A percentile compares a stretch with the other conserved stretches of the same genome.
phyloP scores from a whole-genome alignment of 805 yeast species.

The Zygoascus flipseniorum region DNA sequence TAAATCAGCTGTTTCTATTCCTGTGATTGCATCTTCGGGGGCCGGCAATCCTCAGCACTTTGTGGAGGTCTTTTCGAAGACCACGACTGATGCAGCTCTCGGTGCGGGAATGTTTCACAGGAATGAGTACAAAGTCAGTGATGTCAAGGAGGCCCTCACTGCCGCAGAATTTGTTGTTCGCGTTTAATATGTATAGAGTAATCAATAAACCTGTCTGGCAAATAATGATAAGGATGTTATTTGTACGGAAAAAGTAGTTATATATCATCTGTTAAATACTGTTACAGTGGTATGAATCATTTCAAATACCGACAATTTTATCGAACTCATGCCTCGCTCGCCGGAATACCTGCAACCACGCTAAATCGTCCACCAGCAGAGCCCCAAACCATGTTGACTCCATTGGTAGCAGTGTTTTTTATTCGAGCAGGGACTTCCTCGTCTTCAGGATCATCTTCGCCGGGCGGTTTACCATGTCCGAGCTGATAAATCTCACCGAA shows the following conservation, averaged over 20 bases:
- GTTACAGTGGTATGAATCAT: not conserved
- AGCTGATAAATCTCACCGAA: constrained; percentile 95
- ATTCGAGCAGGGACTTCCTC: constrained; percentile 83
- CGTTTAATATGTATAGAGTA: not conserved
- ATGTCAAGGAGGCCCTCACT: constrained; percentile 65
- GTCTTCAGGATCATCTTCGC: constrained; percentile 84
- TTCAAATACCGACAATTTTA: not conserved
- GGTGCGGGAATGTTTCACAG: constrained; percentile 99
- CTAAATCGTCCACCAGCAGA: constrained; percentile 98
- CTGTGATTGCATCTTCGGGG: constrained; percentile 96
- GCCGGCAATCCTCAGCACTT: constrained; percentile 94
- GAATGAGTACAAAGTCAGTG: constrained; percentile 79
- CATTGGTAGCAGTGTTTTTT: constrained; percentile 86
- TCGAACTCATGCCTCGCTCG: not conserved
- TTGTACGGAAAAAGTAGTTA: too few relatives aligned
- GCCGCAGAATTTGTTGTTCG: constrained; percentile 55
- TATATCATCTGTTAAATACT: not conserved
- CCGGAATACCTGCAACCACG: constrained; percentile 65
- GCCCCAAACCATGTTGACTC: constrained; percentile 56
- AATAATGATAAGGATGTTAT: too few relatives aligned
- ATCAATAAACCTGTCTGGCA: too few relatives aligned
- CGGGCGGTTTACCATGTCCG: constrained; percentile 75
- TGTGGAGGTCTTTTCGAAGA: constrained; percentile 72
- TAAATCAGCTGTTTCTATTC: constrained; percentile 69
- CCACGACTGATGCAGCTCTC: constrained; percentile 89